These are phyloP conservation scores for Aspergillus bombycis DNA, from an alignment of 2,329 filamentous ascomycete species.

Conservation along the genomic window DNA sequence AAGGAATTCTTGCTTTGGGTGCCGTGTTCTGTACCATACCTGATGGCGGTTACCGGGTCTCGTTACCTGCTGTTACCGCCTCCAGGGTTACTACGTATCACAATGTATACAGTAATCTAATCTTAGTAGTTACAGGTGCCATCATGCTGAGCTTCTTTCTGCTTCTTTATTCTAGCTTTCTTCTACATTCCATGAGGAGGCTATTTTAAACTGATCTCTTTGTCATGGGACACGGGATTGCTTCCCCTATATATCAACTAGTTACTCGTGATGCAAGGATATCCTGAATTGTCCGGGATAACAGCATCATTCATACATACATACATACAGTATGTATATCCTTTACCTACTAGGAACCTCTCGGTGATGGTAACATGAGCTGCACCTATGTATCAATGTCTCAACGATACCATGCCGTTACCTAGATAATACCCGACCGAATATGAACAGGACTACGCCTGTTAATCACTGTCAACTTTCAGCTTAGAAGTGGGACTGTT, in stretches of 20 bases:
- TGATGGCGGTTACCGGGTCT: neutral
- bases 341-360: neutral
- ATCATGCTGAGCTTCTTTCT: neutral
- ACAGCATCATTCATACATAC: neutral
- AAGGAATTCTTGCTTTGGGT: neutral
- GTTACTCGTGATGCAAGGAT: neutral
- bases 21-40: neutral
- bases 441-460: neutral
- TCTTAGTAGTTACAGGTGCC: too few relatives aligned
- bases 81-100: neutral
- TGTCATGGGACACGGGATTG: neutral
- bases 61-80: neutral
- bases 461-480: slow-evolving; percentile 2
- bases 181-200: neutral
- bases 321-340: neutral
- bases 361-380: neutral
- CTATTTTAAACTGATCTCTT: neutral
- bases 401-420: neutral
- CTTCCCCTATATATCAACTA: neutral
- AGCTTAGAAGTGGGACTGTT: slow-evolving; percentile 15
- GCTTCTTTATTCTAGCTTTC: neutral
- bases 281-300: neutral
- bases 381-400: neutral
- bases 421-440: neutral
- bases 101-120: neutral